phyloP scores from a whole-genome alignment of 2,329 filamentous ascomycete genomes.

The Trichoderma afroharzianum region DNA sequence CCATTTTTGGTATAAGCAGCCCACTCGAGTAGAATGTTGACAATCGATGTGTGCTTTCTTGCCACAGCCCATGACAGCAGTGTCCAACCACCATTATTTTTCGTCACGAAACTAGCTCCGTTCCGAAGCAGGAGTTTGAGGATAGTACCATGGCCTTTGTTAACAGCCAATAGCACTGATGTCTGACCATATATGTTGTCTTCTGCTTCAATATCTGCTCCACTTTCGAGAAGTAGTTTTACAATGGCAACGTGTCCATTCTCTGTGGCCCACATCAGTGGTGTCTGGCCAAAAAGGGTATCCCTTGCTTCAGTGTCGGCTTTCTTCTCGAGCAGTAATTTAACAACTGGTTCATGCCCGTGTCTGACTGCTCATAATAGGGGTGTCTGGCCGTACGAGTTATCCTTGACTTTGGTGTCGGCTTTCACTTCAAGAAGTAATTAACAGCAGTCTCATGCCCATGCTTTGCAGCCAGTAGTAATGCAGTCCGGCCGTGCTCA shows the following conservation, averaged over 20 bases:
- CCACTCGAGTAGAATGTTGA: too few relatives aligned
- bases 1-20: too few relatives aligned
- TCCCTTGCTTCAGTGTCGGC: background rate
- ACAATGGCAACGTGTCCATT: background rate
- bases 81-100: too few relatives aligned
- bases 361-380: background rate
- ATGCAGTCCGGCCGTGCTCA: background rate
- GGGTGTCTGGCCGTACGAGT: background rate
- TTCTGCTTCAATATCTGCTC: background rate
- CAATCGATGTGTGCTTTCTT: too few relatives aligned
- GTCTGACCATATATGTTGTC: background rate
- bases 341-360: background rate
- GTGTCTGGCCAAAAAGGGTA: background rate
- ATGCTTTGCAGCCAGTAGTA: background rate
- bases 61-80: too few relatives aligned
- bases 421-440: background rate
- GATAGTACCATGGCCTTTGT: background rate
- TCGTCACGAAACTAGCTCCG: accelerated
- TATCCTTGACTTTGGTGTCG: background rate
- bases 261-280: background rate
- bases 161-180: background rate
- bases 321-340: background rate
- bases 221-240: background rate
- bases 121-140: background rate
- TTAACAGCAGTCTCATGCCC: background rate